A percentile compares a stretch with the other conserved stretches of the same genome.
Evolutionary conservation across 2,329 filamentous ascomycete species (phyloP).

Genomic region (Trematosphaeria pertusa): DNA sequence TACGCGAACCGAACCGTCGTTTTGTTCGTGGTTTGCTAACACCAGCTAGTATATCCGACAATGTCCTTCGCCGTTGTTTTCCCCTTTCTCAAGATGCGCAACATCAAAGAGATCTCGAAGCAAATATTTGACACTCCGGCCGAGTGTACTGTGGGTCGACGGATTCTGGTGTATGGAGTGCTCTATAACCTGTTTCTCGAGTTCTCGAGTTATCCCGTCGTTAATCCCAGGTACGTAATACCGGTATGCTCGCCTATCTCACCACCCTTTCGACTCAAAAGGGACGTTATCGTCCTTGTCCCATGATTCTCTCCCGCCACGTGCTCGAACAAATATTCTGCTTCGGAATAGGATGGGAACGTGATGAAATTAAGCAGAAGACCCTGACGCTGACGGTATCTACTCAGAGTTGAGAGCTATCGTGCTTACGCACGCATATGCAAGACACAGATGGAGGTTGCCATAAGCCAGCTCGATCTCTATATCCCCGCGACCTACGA

Average conservation of each 20-base stretch:
- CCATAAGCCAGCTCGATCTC: slow-evolving; percentile 41
- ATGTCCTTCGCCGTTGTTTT: slow-evolving; percentile 42
- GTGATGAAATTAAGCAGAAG: too few relatives aligned
- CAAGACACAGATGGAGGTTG: slow-evolving; percentile 53
- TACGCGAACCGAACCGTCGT: slow-evolving; percentile 27
- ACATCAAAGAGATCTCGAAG: slow-evolving; percentile 31
- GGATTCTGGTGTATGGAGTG: slow-evolving; percentile 39
- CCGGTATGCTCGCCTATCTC: too few relatives aligned
- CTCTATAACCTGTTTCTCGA: slow-evolving; percentile 39
- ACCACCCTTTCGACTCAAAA: too few relatives aligned
- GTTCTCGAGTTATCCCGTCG: slow-evolving; percentile 26
- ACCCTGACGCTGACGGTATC: too few relatives aligned
- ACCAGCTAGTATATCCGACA: slow-evolving; percentile 32
- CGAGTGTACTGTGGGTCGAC: slow-evolving; percentile 27
- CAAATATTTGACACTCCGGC: slow-evolving; percentile 32
- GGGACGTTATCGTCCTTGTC: too few relatives aligned
- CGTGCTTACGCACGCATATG: slow-evolving; percentile 45
- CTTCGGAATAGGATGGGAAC: too few relatives aligned
- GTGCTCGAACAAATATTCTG: too few relatives aligned
- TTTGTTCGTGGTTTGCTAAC: slow-evolving; percentile 5
- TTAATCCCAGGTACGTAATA: slow-evolving; percentile 21
- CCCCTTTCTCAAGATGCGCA: slow-evolving; percentile 38
- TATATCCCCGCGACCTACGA: slow-evolving; percentile 44
- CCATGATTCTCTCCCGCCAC: too few relatives aligned
- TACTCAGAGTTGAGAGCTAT: slow-evolving; percentile 19